Evolutionary conservation across 495 filamentous ascomycete species (phyloP).

Genomic region (Zalerion maritima): DNA sequence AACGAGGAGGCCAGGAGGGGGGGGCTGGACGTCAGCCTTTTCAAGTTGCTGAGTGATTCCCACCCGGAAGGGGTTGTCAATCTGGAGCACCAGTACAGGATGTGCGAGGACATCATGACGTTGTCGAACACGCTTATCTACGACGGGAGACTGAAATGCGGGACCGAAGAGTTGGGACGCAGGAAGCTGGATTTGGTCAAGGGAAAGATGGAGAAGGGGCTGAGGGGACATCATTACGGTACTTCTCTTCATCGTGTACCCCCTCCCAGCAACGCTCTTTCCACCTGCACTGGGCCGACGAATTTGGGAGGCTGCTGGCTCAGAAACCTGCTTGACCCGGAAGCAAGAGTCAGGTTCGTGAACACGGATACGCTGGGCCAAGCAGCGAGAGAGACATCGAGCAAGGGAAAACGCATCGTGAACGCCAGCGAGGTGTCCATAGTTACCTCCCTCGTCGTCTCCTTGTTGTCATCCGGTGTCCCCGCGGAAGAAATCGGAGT

Average conservation of each 20-base stretch:
- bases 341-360: constrained; percentile 61
- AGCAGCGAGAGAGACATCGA: constrained; percentile 47
- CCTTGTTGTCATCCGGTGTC: constrained; percentile 60
- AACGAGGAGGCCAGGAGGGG: constrained; percentile 75
- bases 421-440: constrained; percentile 70
- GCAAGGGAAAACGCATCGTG: constrained; percentile 71
- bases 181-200: constrained; percentile 42
- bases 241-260: constrained; percentile 21
- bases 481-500: constrained; percentile 72
- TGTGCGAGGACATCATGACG: constrained; percentile 93
- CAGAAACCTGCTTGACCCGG: constrained; percentile 54
- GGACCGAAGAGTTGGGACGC: constrained; percentile 56
- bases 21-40: constrained; percentile 82
- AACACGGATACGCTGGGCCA: constrained; percentile 69
- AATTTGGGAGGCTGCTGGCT: constrained; percentile 64
- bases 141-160: constrained; percentile 75
- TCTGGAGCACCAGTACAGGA: constrained; percentile 91
- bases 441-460: constrained; percentile 61
- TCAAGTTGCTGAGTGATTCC: constrained; percentile 77
- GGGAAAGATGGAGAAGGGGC: constrained; percentile 35
- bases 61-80: constrained; percentile 79
- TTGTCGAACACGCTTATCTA: constrained; percentile 92
- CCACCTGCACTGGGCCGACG: constrained; percentile 37
- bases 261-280: constrained; percentile 15
- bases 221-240: constrained; percentile 42